These are phyloP conservation scores for Choiromyces venosus DNA, from an alignment of 495 filamentous ascomycete species.

Conservation along the genomic window DNA sequence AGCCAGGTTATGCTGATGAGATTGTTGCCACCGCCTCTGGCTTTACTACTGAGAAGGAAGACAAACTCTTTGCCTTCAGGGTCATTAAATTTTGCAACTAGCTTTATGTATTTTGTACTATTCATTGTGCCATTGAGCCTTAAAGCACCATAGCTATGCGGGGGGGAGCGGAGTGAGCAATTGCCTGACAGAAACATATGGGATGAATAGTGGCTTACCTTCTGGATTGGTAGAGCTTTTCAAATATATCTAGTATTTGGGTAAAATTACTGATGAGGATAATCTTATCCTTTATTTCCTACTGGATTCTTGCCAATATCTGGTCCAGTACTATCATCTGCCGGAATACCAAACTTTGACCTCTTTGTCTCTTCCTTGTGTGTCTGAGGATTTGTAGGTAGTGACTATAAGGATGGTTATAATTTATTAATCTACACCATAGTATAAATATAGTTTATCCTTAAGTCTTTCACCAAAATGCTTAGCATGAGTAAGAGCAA, in stretches of 20 bases:
- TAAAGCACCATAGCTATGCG: slow-evolving; percentile 75
- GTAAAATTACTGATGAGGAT: slow-evolving; percentile 98
- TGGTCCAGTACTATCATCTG: slow-evolving; percentile 95
- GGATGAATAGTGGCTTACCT: too few species aligned
- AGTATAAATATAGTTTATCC: background rate
- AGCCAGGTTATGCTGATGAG: slow-evolving; percentile 94
- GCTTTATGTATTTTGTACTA: slow-evolving; percentile 90
- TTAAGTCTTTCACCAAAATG: too few species aligned
- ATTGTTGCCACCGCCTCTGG: slow-evolving; percentile 95
- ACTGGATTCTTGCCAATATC: slow-evolving; percentile 92
- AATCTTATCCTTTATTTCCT: slow-evolving; percentile 98
- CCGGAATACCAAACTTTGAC: slow-evolving; percentile 94
- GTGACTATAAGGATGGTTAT: slow-evolving; percentile 47
- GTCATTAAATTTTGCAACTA: slow-evolving; percentile 97
- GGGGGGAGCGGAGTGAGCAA: too few species aligned
- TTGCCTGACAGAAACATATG: too few species aligned
- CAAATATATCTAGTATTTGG: slow-evolving; percentile 90
- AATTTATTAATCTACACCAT: background rate
- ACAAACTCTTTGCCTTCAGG: slow-evolving; percentile 85
- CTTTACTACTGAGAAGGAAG: slow-evolving; percentile 88
- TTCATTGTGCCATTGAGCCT: slow-evolving; percentile 95
- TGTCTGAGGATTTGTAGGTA: slow-evolving; percentile 67
- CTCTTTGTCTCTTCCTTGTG: slow-evolving; percentile 73
- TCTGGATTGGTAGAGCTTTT: slow-evolving; percentile 76
- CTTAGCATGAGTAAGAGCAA: too few species aligned